Evolutionary conservation across 768 basidiomycete genomes (phyloP).

Genomic region (Rossbeevera mucosa): DNA sequence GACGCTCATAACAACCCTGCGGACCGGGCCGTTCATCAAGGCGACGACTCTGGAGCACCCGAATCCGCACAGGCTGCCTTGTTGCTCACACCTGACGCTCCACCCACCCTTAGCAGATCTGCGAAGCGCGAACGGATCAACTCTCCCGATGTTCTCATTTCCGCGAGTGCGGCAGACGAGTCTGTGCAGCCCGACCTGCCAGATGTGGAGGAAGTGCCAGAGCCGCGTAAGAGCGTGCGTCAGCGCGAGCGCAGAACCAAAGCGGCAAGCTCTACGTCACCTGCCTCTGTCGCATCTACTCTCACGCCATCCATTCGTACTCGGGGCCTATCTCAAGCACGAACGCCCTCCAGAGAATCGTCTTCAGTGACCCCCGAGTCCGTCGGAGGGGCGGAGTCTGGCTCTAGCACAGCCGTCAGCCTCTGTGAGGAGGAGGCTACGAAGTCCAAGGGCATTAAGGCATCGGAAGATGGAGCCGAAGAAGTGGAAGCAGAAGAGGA

Average conservation of each 20-base stretch:
- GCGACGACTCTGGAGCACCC: not conserved
- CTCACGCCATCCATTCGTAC: constrained; percentile 25
- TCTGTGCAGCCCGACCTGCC: constrained; percentile 7
- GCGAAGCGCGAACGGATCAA: constrained; percentile 24
- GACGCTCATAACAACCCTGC: constrained; percentile 1
- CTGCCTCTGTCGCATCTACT: constrained; percentile 27
- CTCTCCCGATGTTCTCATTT: constrained; percentile 10
- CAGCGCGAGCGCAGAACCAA: constrained; percentile 27
- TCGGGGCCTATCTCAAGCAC: constrained; percentile 18
- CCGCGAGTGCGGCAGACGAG: constrained; percentile 5
- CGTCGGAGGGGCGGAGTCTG: constrained; percentile 25
- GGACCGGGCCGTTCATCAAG: constrained; percentile 6
- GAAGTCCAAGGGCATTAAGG: constrained; percentile 18
- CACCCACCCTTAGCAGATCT: constrained; percentile 5
- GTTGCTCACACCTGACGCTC: constrained; percentile 17
- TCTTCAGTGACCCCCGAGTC: constrained; percentile 25
- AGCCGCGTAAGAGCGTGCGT: constrained; percentile 29
- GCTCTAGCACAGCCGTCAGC: constrained; percentile 33
- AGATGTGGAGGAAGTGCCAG: constrained; percentile 21
- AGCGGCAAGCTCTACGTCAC: constrained; percentile 16
- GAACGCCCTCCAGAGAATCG: constrained; percentile 22
- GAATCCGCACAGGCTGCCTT: constrained; percentile 7
- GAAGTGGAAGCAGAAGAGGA: constrained; percentile 17
- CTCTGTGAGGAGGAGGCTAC: constrained; percentile 25
- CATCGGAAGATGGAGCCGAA: constrained; percentile 8